Evolutionary conservation across 164 flowering plant genomes (phyloP), one percentile per base, ranked within the genome.

Genomic region (Stephania yunnanensis): DNA sequence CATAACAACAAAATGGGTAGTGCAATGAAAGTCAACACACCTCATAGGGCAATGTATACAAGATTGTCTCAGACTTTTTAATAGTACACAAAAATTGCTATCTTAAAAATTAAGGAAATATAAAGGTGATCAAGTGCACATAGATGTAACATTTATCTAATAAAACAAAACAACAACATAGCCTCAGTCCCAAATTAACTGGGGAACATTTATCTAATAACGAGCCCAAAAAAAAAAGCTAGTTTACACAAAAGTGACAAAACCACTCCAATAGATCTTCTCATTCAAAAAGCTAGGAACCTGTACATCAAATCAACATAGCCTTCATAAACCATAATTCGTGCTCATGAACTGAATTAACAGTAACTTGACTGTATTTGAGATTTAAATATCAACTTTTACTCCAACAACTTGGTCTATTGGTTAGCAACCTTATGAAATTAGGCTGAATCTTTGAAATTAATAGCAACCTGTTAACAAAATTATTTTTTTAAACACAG

Each of bases 1-100:
- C 45, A 77, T 63, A 25, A 76, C 63, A 68, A 8, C 71, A 31
- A 13, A 68, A 5, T 36, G 6, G 15, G 64, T n/a, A 58, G 53
- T 48, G 64, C 53, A 58, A 19, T 58, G 20, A 13, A 13, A 58
- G 2, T 58, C 17, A 52, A 52, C 58, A 15, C 8, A 52, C 17
- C 13, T 13, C 19, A 19, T 19, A 58, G n/a, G 13, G 5, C 53
- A 15, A 58, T 58, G 64, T 22, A 58, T 19, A 58, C 64, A 58
- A 4, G 63, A 58, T 12, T 58, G 64, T 58, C 64, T 12, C 6
- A 58, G 19, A 9, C 6, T 58, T 13, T 58, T 58, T 5, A 58
- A 19, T 0, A 19, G 19, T 5, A 58, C 0, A 58, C n/a, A 58
- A 58, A 58, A 58, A 58, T 13, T 12, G 6, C 2, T 12, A 19